Conservation (phyloP, 176 grass and related monocot species). For the Puya raimondii region DNA sequence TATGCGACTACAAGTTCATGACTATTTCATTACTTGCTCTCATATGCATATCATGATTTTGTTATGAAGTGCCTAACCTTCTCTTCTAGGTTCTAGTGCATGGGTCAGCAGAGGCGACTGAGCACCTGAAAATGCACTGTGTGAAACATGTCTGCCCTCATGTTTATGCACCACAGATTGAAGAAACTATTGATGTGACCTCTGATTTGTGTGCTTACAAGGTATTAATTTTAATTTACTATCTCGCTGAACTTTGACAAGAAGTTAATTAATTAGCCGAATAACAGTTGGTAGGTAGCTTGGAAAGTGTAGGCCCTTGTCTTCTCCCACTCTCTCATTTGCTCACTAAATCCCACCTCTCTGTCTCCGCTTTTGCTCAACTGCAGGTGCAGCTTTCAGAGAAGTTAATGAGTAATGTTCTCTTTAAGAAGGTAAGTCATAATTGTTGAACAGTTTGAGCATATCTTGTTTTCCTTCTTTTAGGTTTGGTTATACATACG, state of each 20-base stretch:
- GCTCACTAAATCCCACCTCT: conserved; percentile 1
- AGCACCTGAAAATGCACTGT: conserved; percentile 95
- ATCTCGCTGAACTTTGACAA: conserved; percentile 3
- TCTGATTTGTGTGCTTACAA: conserved; percentile 98
- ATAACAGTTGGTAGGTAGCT: not conserved
- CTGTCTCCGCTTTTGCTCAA: conserved; percentile 14
- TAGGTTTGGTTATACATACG: not conserved
- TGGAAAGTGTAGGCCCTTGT: not conserved
- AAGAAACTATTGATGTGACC: conserved; percentile 97
- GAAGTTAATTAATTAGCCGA: conserved; percentile 5
- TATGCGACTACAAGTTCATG: not conserved
- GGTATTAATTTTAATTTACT: conserved; percentile 38
- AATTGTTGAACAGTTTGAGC: not conserved
- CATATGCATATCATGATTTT: not conserved
- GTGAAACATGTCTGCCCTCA: conserved; percentile 68
- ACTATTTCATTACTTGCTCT: not conserved
- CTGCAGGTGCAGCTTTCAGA: conserved; percentile 93
- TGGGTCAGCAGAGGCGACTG: conserved; percentile 92
- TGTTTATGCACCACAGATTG: conserved; percentile 92
- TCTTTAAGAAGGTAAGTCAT: conserved; percentile 68
- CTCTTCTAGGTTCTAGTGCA: conserved; percentile 73
- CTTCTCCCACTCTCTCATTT: not conserved
- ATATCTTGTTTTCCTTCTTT: conserved; percentile 1
- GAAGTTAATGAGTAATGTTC: conserved; percentile 92
- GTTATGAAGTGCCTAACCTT: conserved; percentile 6